These are phyloP conservation scores for Aspergillus hiratsukae DNA, from an alignment of 2,329 filamentous ascomycete genomes.

Conservation along the genomic window DNA sequence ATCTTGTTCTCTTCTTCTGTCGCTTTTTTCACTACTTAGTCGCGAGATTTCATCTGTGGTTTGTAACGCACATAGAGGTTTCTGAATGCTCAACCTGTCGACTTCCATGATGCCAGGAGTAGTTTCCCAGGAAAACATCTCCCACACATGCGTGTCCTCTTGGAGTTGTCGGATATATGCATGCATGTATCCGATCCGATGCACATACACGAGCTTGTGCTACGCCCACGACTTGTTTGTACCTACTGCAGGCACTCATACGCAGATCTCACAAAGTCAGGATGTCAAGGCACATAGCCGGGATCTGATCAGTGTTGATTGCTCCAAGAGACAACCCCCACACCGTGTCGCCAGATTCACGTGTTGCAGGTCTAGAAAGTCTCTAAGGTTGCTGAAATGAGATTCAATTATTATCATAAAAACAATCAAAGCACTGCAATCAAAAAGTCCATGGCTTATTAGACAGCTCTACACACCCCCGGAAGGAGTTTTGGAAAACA, in stretches of 20 bases:
- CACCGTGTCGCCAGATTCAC: no score
- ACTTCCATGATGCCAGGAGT: neutral
- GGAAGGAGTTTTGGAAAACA: constrained; percentile 17
- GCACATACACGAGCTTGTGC: neutral
- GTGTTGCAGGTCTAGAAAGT: neutral
- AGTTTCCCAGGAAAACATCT: neutral
- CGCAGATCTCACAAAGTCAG: neutral
- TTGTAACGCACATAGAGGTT: neutral
- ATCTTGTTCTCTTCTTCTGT: neutral
- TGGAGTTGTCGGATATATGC: neutral
- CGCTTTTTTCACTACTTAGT: neutral
- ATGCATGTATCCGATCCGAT: neutral
- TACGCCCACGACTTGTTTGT: neutral
- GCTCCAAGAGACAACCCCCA: neutral
- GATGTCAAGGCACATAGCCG: neutral
- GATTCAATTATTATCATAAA: constrained; percentile 42
- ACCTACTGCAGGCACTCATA: neutral
- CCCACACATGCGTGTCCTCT: neutral
- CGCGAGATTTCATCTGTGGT: neutral
- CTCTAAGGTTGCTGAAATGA: constrained; percentile 26
- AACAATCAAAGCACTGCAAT: constrained; percentile 29
- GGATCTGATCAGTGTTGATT: neutral
- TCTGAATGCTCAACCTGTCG: neutral
- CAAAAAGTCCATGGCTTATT: constrained; percentile 31
- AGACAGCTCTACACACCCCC: constrained; percentile 34